Evolutionary conservation across 2,329 filamentous ascomycete species (phyloP), one percentile per base, ranked within the genome.

Genomic region (Ampelomyces quisqualis): DNA sequence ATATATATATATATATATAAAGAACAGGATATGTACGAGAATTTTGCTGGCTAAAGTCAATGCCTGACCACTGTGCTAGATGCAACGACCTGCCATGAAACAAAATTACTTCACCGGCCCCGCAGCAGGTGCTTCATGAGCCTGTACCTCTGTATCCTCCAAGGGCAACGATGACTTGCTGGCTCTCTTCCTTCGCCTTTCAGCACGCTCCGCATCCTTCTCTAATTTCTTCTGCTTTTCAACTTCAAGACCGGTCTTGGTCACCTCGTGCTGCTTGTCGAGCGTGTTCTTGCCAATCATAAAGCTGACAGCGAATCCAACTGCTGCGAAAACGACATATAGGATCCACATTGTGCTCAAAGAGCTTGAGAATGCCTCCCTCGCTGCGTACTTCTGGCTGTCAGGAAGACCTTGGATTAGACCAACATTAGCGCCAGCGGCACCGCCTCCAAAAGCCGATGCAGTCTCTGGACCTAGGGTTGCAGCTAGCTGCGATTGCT

Each of bases 341-440:
- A 76, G 60, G 45, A 75, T 75, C 73, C 73, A 77, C 72, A 76
- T 76, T 4, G 62, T 70, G 41, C 65, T 67, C 40, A 76, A 48
- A 6, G 65, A 69, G 11, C 71, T 55, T 4, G 73, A 66, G 45
- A 75, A 76, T 0, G 71, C 72, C 4, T 53, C 47, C 14, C 71
- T 59, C 1, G 73, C 73, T 7, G 71, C 55, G 2, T 31, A 43
- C 51, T 70, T 75, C 34, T 80, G 70, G 2, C 65, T 62, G 0
- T 70, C 66, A 0, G 73, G 72, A 6, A 88, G 69, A 0, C 58
- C 50, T n/a, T 74, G 69, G 14, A 87, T 77, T 7, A 80, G 57
- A 14, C 76, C 71, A 1, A 84, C 78, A 56, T 79, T 82, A 14
- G 84, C 77, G 10, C 80, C 76, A 23, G 84, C 80, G 41, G 77